Base-by-base conservation (phyloP, 306 rosid genomes). In the Pyrus bretschneideri region DNA sequence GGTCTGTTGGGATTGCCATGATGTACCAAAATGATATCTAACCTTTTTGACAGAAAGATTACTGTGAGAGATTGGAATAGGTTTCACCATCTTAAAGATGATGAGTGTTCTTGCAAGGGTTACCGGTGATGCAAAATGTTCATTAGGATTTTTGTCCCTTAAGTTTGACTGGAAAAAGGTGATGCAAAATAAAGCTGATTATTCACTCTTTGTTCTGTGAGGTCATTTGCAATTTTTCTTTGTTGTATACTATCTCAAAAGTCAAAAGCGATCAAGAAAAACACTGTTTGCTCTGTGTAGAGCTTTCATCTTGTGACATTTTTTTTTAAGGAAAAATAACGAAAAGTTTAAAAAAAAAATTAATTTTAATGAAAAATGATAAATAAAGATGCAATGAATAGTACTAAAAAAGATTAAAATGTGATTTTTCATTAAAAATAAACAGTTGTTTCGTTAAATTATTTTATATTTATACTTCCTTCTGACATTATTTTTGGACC, bases 1-100 rank as follows among this genome's bases (percentile, higher is more conserved):
- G 74, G 81, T 84, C 51, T 86, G 83, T 71, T 81, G 78, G 87
- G 83, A 84, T 73, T 88, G 93, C 68, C 96, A 88, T 69, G 89
- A 86, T 19, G 90, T 80, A 73, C 89, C 49, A 88, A 85, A 68
- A 67, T 88, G 83, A 82, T 86, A 33, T 85, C 91, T 30, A 80
- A 78, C 69, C 14, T 77, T 78, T 90, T 67, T 57, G 38, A 70
- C n/a, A 76, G 85, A 51, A 81, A 83, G 61, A 88, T 88, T 70
- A 72, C 82, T 67, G 81, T 88, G 12, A 80, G 91, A 82, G 88
- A 88, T 74, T 78, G 91, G 83, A 87, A 87, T 10, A 83, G 85
- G 73, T 85, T 85, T 77, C 89, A 85, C 81, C 85, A 81, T 81
- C 85, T 85, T 69, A 25, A 60, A 72, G 85, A 81, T 67, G 93